A percentile compares a stretch with the other conserved stretches of the same genome.
Conservation (phyloP, 805 yeast species). For the Saccharomycopsis babjevae region DNA sequence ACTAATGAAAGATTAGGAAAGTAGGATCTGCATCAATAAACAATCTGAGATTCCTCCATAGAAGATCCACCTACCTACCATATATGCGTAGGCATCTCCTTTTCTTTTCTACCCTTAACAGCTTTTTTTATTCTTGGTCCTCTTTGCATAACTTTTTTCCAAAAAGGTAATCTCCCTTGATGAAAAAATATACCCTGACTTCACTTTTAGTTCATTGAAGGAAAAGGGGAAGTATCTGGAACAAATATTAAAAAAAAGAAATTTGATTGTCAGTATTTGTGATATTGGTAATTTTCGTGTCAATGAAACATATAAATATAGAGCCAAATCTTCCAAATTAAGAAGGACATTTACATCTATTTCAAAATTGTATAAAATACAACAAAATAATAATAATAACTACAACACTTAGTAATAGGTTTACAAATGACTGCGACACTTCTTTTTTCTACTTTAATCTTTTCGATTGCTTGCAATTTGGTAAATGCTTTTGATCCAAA, state of each 20-base stretch:
- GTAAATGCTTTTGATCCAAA: slow-evolving; percentile 23
- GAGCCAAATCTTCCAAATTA: not conserved
- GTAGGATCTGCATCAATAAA: not conserved
- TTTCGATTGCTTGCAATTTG: not conserved
- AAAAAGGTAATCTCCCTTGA: no score
- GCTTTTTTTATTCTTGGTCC: not conserved
- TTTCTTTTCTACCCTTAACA: not conserved
- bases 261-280: not conserved
- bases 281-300: not conserved
- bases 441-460: not conserved
- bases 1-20: not conserved
- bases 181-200: no score
- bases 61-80: not conserved
- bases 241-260: no score
- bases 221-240: no score
- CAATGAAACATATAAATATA: not conserved
- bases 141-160: not conserved
- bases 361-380: not conserved
- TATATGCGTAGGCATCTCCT: not conserved
- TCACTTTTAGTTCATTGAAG: no score
- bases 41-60: not conserved
- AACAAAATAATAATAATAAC: not conserved
- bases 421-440: slow-evolving; percentile 19
- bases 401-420: not conserved
- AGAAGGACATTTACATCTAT: no score